Percentiles rank a stretch among this genome's conserved stretches.
Conservation (phyloP, 2,329 filamentous ascomycete species). For the Sporothrix globosa region DNA sequence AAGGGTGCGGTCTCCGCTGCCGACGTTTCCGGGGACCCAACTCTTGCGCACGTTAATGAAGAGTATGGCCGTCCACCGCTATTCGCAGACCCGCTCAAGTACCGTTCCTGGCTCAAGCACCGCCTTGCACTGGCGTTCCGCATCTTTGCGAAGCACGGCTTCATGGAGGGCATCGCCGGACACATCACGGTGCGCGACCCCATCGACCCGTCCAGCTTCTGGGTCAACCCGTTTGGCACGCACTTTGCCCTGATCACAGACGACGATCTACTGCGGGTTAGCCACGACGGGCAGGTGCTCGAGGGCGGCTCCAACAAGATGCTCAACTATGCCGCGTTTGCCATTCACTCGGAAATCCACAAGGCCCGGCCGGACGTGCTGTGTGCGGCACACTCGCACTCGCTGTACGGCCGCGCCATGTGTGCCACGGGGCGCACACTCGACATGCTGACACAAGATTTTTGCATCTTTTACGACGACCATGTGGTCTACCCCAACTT, state of each 20-base stretch:
- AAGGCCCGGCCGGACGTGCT: constrained; percentile 57
- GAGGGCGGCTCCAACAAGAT: constrained; percentile 55
- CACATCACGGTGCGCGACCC: constrained; percentile 66
- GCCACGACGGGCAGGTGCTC: constrained; percentile 62
- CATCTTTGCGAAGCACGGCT: constrained; percentile 60
- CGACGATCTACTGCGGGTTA: constrained; percentile 66
- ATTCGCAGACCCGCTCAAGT: constrained; percentile 41
- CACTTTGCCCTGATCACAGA: constrained; percentile 64
- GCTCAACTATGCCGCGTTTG: constrained; percentile 41
- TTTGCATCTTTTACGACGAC: constrained; percentile 62
- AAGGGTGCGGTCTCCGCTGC: neutral
- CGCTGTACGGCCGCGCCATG: constrained; percentile 60
- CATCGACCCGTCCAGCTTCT: constrained; percentile 62
- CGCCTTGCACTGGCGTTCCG: constrained; percentile 59
- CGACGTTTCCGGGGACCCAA: constrained; percentile 35
- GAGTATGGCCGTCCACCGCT: constrained; percentile 34
- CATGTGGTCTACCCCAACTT: constrained; percentile 51
- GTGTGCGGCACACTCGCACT: constrained; percentile 60
- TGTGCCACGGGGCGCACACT: constrained; percentile 62
- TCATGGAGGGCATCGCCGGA: constrained; percentile 64
- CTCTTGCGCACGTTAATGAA: constrained; percentile 33
- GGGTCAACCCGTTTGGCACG: constrained; percentile 67
- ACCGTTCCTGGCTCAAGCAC: constrained; percentile 57
- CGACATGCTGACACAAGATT: constrained; percentile 68
- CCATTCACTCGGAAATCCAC: constrained; percentile 53